These are phyloP conservation scores for Fusarium newnesense DNA, from an alignment of 2,329 filamentous ascomycete species.

Conservation along the genomic window DNA sequence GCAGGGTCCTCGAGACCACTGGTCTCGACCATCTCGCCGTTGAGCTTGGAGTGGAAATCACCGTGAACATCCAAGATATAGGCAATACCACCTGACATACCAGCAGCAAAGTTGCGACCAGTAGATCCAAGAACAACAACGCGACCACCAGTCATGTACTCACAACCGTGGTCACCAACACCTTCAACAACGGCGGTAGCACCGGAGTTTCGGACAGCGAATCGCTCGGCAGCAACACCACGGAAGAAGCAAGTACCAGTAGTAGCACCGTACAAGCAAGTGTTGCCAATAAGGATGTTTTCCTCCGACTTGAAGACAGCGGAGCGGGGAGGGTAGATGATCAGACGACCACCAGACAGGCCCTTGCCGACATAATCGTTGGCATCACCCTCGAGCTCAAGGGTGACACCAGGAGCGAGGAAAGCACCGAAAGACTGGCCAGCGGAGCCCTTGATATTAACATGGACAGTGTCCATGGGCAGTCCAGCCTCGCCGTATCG, in stretches of 20 bases:
- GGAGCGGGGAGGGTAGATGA: constrained; percentile 90
- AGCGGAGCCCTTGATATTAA: constrained; percentile 95
- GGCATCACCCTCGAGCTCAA: constrained; percentile 94
- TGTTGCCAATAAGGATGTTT: constrained; percentile 93
- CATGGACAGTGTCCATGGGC: constrained; percentile 92
- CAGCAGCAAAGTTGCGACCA: constrained; percentile 95
- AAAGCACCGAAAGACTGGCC: constrained; percentile 97
- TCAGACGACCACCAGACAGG: constrained; percentile 89
- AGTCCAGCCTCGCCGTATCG: constrained; percentile 89
- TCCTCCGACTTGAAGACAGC: constrained; percentile 96
- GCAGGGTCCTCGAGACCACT: constrained; percentile 83
- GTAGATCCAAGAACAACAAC: constrained; percentile 87
- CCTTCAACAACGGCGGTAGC: constrained; percentile 96
- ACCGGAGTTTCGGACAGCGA: constrained; percentile 96
- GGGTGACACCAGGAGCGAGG: constrained; percentile 89
- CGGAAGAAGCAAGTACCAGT: constrained; percentile 95
- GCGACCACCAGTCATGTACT: constrained; percentile 99
- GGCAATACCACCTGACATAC: constrained; percentile 98
- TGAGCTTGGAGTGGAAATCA: constrained; percentile 93
- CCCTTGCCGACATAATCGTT: constrained; percentile 99
- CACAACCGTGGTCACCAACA: constrained; percentile 94
- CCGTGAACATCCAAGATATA: constrained; percentile 91
- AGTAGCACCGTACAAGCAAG: constrained; percentile 94
- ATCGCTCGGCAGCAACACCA: constrained; percentile 94
- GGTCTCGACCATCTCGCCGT: constrained; percentile 97